Base-by-base conservation (phyloP, 2,329 filamentous ascomycete species). In the Tolypocladium ophioglossoides region DNA sequence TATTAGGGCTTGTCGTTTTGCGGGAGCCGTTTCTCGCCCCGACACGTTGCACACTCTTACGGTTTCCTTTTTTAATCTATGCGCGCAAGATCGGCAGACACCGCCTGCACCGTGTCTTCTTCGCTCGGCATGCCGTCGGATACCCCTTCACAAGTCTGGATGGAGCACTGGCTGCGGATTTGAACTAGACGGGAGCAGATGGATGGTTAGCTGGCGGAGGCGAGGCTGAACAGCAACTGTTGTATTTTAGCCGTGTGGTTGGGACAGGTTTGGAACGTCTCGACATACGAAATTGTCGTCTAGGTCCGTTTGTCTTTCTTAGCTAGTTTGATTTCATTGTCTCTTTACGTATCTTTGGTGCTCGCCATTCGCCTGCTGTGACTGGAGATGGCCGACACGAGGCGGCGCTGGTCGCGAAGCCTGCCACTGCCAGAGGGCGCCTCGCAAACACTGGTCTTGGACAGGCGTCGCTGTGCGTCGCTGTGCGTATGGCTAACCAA, bases 201-300 rank as follows among this genome's bases (percentile, higher is more conserved):
- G 64, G 61, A 63, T 58, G 61, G 61, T 61, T 64, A 59, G 61
- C 59, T 59, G 58, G 52, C 50, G 52, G 16, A 30, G 47, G 51
- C 52, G 58, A 55, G 57, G 59, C 60, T 59, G 62, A 68, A 65
- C 60, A 64, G 63, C 63, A 65, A 64, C 63, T 68, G 64, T 67
- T 72, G 68, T 71, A 72, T 70, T 71, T 70, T 71, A 71, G 64
- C 63, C 59, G 62, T 63, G 63, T 63, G 64, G 62, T 60, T 63
- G 64, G 65, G 66, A 63, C 62, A 57, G 58, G 59, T 61, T 66
- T 56, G 65, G 60, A 61, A 66, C 60, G 65, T 68, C 64, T 67
- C 64, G 61, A 56, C 61, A 62, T 58, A 58, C 57, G 59, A 61
- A 58, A 56, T 61, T 61, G 61, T 59, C 58, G 62, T 64, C 62